A percentile compares a stretch with the other conserved stretches of the same genome.
phyloP scores from a whole-genome alignment of 768 basidiomycete species.

The Pholiota conissans region DNA sequence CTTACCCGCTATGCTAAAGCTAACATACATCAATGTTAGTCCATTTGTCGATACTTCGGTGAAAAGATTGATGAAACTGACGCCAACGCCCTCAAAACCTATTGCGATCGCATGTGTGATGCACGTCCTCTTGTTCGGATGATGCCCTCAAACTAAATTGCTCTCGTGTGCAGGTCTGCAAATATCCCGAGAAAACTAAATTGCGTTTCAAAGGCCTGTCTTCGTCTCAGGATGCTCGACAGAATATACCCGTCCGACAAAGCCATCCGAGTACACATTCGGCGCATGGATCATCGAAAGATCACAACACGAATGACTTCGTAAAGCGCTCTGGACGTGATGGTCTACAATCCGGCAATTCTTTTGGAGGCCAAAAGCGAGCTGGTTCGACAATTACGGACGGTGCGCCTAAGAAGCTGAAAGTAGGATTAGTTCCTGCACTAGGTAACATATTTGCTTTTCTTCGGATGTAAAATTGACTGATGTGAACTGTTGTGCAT shows the following conservation, averaged over 20 bases:
- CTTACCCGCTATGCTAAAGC: background rate
- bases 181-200: conserved; percentile 67
- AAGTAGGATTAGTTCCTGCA: conserved; percentile 28
- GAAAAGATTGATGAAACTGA: conserved; percentile 58
- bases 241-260: conserved; percentile 17
- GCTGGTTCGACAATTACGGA: conserved; percentile 11
- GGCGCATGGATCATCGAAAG: background rate
- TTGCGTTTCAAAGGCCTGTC: conserved; percentile 52
- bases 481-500: background rate
- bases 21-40: conserved; percentile 35
- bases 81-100: conserved; percentile 39
- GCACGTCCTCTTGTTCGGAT: conserved; percentile 45
- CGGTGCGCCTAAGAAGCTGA: conserved; percentile 30
- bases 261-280: background rate
- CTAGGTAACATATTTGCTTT: conserved; percentile 33
- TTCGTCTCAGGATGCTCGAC: conserved; percentile 28
- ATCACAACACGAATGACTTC: background rate
- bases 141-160: too few relatives aligned
- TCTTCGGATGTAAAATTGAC: too few relatives aligned
- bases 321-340: conserved; percentile 6
- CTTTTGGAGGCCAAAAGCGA: conserved; percentile 16
- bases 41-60: conserved; percentile 81
- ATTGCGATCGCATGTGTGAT: conserved; percentile 83
- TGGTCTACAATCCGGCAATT: conserved; percentile 1
- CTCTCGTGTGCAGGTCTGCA: conserved; percentile 59